A percentile compares a stretch with the other conserved stretches of the same genome.
Evolutionary conservation across 306 rosid species (phyloP).

Genomic region (Astragalus glycyphyllos): DNA sequence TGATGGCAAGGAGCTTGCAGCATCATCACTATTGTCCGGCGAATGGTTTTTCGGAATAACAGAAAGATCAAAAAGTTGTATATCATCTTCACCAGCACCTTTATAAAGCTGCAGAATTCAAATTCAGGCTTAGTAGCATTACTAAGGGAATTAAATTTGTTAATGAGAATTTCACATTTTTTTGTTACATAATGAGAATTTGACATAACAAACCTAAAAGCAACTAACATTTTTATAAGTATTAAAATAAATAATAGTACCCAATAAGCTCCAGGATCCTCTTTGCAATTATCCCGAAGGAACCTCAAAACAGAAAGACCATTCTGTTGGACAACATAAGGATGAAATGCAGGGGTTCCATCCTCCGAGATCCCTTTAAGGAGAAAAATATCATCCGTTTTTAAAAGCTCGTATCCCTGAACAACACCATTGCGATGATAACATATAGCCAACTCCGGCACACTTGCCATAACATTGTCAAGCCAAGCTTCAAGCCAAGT

Average conservation of each 20-base stretch:
- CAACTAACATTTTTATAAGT: conserved; percentile 1
- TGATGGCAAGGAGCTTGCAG: conserved; percentile 75
- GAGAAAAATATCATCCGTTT: conserved; percentile 91
- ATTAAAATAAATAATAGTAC: conserved; percentile 49
- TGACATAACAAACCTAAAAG: conserved; percentile 14
- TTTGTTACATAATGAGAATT: conserved; percentile 17
- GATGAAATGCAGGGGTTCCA: conserved; percentile 95
- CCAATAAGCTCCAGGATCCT: conserved; percentile 99
- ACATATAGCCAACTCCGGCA: conserved; percentile 95
- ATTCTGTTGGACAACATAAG: conserved; percentile 92
- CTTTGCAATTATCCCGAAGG: conserved; percentile 95
- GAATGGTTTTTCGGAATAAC: conserved; percentile 75
- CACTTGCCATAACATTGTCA: conserved; percentile 99
- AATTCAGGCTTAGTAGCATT: conserved; percentile 38
- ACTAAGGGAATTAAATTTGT: conserved; percentile 10
- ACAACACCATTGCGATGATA: conserved; percentile 96
- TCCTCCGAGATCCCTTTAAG: conserved; percentile 93
- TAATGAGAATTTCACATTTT: conserved; percentile 15
- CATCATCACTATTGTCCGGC: conserved; percentile 62
- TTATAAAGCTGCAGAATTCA: conserved; percentile 79
- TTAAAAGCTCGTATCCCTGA: conserved; percentile 93
- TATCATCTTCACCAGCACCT: conserved; percentile 94
- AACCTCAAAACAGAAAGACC: conserved; percentile 98
- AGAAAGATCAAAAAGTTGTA: conserved; percentile 96
- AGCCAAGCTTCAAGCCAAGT: conserved; percentile 99